Conservation (phyloP, 23 red algal species). For the Gracilaria caudata region DNA sequence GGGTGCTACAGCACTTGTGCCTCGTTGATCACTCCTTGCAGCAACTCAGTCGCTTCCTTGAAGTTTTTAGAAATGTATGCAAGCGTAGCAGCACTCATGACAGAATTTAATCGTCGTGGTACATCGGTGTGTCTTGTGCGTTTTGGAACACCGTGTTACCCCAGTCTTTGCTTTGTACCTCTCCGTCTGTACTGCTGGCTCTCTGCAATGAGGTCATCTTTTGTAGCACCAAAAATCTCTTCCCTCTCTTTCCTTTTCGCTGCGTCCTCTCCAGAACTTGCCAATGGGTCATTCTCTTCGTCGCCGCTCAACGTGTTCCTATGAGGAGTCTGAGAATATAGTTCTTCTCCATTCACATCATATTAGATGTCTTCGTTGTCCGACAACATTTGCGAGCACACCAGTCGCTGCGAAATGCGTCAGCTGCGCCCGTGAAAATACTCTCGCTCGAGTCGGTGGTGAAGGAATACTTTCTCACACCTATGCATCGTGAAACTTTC, state of each 20-base stretch:
- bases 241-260: conserved; percentile 21
- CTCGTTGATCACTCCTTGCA: conserved; percentile 66
- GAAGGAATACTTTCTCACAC: no score
- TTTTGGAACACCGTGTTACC: conserved; percentile 1
- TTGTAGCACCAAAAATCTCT: conserved; percentile 63
- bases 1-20: conserved; percentile 83
- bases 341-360: background rate
- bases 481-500: no score
- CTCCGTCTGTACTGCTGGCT: conserved; percentile 2
- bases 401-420: background rate
- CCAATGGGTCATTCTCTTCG: conserved; percentile 67
- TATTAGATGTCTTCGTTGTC: conserved; percentile 14
- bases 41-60: conserved; percentile 56
- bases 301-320: background rate
- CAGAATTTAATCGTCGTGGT: conserved; percentile 61
- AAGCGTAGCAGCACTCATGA: conserved; percentile 83
- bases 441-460: no score
- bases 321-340: background rate
- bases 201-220: conserved; percentile 70
- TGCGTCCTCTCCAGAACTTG: conserved; percentile 27
- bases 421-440: background rate
- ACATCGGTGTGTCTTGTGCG: conserved; percentile 54
- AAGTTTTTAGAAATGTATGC: conserved; percentile 71
- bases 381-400: conserved; percentile 7
- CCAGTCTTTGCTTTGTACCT: conserved; percentile 16